Evolutionary conservation across 1,139 yeast species (phyloP).

Genomic region (Yamadazyma triangularis): DNA sequence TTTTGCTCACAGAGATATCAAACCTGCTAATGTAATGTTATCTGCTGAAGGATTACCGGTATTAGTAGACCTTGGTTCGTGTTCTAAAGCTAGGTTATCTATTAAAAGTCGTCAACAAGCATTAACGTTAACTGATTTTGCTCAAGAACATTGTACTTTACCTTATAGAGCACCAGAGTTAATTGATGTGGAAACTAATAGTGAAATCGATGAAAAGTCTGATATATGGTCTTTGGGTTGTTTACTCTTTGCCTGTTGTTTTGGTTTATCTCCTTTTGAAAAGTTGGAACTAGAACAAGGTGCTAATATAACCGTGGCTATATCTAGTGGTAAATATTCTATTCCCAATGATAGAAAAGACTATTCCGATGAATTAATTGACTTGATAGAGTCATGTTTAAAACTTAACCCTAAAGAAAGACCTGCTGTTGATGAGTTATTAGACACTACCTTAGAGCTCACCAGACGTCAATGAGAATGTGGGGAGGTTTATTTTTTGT

Average conservation of each 20-base stretch:
- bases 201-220: constrained; percentile 61
- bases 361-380: constrained; percentile 54
- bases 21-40: constrained; percentile 86
- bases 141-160: constrained; percentile 81
- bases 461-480: constrained; percentile 13
- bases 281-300: constrained; percentile 77
- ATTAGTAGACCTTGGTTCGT: constrained; percentile 80
- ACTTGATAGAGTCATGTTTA: constrained; percentile 56
- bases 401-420: constrained; percentile 55
- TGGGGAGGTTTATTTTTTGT: too few species aligned
- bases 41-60: constrained; percentile 72
- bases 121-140: constrained; percentile 69
- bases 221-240: constrained; percentile 95
- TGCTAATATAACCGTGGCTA: constrained; percentile 75
- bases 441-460: constrained; percentile 42
- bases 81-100: constrained; percentile 56
- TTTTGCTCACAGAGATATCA: constrained; percentile 81
- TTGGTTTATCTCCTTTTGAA: constrained; percentile 83
- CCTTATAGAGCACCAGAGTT: constrained; percentile 92
- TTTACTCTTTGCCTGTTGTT: constrained; percentile 69
- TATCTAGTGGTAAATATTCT: constrained; percentile 62
- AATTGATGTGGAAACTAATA: constrained; percentile 66
- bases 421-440: constrained; percentile 58
- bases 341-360: constrained; percentile 47
- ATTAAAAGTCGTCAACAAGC: constrained; percentile 67